Percentiles rank a stretch among this genome's conserved stretches.
Conservation (phyloP, 1,284 basidiomycete genomes). For the Wallemia hederae region DNA sequence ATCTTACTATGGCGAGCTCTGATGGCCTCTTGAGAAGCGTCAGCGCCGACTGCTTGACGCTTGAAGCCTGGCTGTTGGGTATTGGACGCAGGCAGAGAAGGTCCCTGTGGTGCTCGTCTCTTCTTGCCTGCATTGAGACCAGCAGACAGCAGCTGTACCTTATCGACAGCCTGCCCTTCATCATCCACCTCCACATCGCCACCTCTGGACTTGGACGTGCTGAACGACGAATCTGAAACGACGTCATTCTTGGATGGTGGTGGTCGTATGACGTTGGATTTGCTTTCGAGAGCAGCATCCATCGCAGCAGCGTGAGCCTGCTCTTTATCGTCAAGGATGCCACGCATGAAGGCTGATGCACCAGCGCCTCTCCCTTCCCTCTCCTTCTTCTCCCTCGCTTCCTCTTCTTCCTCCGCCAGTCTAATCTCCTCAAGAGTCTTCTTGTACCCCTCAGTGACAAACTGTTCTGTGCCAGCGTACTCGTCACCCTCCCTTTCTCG, state of each 20-base stretch:
- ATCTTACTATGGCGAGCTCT: constrained; percentile 44
- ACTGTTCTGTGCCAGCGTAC: constrained; percentile 78
- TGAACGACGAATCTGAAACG: neutral
- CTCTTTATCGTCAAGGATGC: constrained; percentile 49
- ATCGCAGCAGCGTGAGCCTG: constrained; percentile 56
- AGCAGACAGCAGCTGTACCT: constrained; percentile 62
- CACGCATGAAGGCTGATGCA: constrained; percentile 60
- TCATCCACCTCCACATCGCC: constrained; percentile 87
- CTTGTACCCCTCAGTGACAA: constrained; percentile 92
- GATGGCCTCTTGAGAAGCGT: constrained; percentile 47
- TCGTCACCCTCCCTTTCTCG: constrained; percentile 77
- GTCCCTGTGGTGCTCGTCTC: constrained; percentile 11
- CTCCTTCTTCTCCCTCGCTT: constrained; percentile 42
- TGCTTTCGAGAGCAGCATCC: constrained; percentile 25
- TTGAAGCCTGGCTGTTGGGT: constrained; percentile 25
- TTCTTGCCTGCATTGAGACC: constrained; percentile 50
- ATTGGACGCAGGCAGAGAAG: constrained; percentile 29
- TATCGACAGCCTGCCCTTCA: constrained; percentile 89
- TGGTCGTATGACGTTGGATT: constrained; percentile 4
- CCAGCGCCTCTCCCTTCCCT: constrained; percentile 28
- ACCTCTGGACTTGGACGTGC: constrained; percentile 31
- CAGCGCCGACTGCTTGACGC: constrained; percentile 46
- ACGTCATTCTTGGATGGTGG: constrained; percentile 12
- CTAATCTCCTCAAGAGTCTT: constrained; percentile 81
- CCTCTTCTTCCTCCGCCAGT: constrained; percentile 70